Conservation (phyloP, 345 rosid species). For the Rubroshorea leprosula region DNA sequence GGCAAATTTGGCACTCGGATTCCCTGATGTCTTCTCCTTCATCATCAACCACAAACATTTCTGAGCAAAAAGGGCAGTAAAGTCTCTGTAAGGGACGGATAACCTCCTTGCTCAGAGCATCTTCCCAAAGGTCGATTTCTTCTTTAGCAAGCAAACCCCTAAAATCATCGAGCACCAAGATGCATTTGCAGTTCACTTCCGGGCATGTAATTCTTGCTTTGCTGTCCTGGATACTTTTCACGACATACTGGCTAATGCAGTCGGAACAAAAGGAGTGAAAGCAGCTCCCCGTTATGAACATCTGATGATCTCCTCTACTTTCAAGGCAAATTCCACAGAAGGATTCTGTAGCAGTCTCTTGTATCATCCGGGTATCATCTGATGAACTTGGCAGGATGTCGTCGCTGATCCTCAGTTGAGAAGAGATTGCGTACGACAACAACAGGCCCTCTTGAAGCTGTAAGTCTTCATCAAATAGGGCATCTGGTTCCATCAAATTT, state of each 20-base stretch:
- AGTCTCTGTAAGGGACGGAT: conserved; percentile 28
- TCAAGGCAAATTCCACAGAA: conserved; percentile 59
- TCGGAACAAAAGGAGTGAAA: conserved; percentile 46
- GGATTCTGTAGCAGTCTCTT: too few relatives aligned
- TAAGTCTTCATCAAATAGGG: not conserved
- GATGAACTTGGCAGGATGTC: too few relatives aligned
- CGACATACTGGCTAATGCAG: conserved; percentile 44
- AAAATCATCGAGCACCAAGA: conserved; percentile 19
- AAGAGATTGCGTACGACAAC: too few relatives aligned
- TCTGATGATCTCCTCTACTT: conserved; percentile 25
- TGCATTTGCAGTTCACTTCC: conserved; percentile 8
- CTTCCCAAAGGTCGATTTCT: conserved; percentile 24
- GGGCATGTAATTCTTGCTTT: conserved; percentile 23
- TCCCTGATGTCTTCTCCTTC: conserved; percentile 17
- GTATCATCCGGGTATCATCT: too few relatives aligned
- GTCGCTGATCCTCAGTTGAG: too few relatives aligned
- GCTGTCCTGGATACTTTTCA: conserved; percentile 26
- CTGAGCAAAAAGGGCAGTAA: conserved; percentile 57
- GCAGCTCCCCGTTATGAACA: conserved; percentile 36
- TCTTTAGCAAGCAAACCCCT: conserved; percentile 13
- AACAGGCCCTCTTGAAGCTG: not conserved
- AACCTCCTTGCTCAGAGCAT: conserved; percentile 40
- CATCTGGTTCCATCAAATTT: not conserved
- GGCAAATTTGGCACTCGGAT: conserved; percentile 39
- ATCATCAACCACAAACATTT: conserved; percentile 29